Evolutionary conservation across 2,329 filamentous ascomycete genomes (phyloP), one percentile per base, ranked within the genome.

Genomic region (Proliferodiscus dingleyae): DNA sequence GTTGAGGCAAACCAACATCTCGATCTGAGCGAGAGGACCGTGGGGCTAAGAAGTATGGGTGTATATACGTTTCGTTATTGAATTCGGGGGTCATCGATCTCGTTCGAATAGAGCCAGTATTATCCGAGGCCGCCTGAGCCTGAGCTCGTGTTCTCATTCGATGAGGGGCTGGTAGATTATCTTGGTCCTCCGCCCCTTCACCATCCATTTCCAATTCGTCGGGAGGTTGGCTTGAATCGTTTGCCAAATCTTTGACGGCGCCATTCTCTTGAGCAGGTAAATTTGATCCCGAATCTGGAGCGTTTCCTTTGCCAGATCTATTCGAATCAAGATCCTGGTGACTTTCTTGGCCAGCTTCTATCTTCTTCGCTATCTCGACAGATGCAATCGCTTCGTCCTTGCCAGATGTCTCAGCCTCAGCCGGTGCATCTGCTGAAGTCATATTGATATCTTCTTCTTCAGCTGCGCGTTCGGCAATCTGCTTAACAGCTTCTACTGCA

Each of bases 1-100:
- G 67, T 15, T 81, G 73, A 1, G 87, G 86, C 2, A 94, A 75
- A 2, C 84, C 84, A 30, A 87, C 69, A 61, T 89, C 81, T 45
- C 82, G 75, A 62, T 90, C 83, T 2, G 83, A 76, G 43, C 76
- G 73, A 19, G 79, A 77, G 24, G 77, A 70, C 21, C 68, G 61
- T 0, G 87, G 84, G 28, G 83, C 77, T 34, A 81, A 65, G 65
- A 89, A 94, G 58, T 89, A 78, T 3, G 87, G 85, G 61, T 91
- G 85, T 47, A 91, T 77, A 22, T 75, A 76, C n/a, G 72, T 69
- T 3, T 75, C 69, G 11, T 71, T 69, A 16, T 65, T 63, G 4
- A 68, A 66, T 32, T 73, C 71, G 13, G 73, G 73, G 21, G 68
- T 61, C 21, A 50, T 45, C n/a, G 62, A 64, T 41, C 49, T 65